A percentile compares a stretch with the other conserved stretches of the same genome.
phyloP scores from a whole-genome alignment of 2,329 filamentous ascomycete genomes.

The Arthrobotrys sinensis region DNA sequence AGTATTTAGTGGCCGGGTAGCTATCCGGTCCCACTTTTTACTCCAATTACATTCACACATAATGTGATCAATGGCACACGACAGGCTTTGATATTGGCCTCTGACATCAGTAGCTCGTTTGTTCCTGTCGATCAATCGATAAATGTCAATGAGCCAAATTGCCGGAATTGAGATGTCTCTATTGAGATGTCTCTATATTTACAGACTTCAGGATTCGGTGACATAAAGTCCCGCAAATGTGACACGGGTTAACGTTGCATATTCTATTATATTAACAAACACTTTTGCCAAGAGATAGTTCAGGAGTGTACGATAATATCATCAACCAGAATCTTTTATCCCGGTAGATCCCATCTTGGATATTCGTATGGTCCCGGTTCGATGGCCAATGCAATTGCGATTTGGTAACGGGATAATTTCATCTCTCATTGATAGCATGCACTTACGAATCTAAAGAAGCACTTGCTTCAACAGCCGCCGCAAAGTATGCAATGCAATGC shows the following conservation, averaged over 20 bases:
- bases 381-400: neutral
- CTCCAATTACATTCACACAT: slow-evolving; percentile 3
- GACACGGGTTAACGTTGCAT: neutral
- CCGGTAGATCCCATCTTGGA: slow-evolving; percentile 26
- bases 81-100: slow-evolving; percentile 9
- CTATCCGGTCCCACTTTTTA: neutral
- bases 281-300: neutral
- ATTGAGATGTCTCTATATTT: neutral
- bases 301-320: neutral
- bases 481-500: slow-evolving; percentile 23
- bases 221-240: neutral
- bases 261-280: neutral
- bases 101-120: slow-evolving; percentile 27
- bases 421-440: neutral
- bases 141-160: slow-evolving; percentile 35
- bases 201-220: no score
- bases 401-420: neutral
- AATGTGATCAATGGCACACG: slow-evolving; percentile 22
- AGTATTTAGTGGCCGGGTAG: slow-evolving; percentile 20
- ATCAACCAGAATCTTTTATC: neutral
- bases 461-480: neutral
- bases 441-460: neutral
- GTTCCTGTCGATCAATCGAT: slow-evolving; percentile 46
- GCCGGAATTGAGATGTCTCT: slow-evolving; percentile 8
- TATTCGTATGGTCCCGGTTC: neutral